Base-by-base conservation (phyloP, 495 filamentous ascomycete genomes). In the Trichocladium antarcticum region DNA sequence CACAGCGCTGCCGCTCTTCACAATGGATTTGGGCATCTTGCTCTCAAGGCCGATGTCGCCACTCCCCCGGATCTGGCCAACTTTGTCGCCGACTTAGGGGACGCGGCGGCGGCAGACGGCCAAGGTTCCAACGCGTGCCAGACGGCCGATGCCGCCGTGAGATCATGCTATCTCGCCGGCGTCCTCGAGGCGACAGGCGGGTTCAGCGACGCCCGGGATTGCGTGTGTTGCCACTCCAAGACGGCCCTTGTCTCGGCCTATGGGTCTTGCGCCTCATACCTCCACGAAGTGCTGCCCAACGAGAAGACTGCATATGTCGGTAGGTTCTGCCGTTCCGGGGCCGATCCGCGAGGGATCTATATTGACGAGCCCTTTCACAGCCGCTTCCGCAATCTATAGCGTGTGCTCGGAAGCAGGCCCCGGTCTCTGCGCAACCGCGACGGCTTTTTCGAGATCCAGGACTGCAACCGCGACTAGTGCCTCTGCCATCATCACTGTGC, bases 221-320 rank as follows among this genome's bases (percentile, higher is more conserved):
- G 62, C 22, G 14, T 61, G 6, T 65, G 62, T 45, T 65, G 62
- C 32, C 36, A 28, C 27, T 32, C 31, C 4, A 37, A 28, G 21
- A 29, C 37, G 1, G 44, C 45, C 5, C 11, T 61, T 27, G 47
- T 36, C 32, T 1, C 27, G 1, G 45, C 36, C 15, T 65, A 63
- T 40, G 50, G 44, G 1, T 38, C 42, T 12, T 65, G 62, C 49
- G 56, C 57, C 0, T 54, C 54, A 16, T 65, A 61, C 35, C 47
- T 61, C 42, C 34, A 50, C 14, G 40, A 41, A 7, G 48, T 40
- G 11, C 6, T 34, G 28, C 15, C 49, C 3, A 28, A 19, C 10
- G 29, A 47, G 28, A 3, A 20, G 19, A 51, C 55, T 5, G 14
- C 42, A 1, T 10, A 8, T 11, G 16, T 14, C 9, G 17, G 16